A percentile compares a stretch with the other conserved stretches of the same genome.
phyloP scores from a whole-genome alignment of 1,284 basidiomycete species.

The Sparassis latifolia region DNA sequence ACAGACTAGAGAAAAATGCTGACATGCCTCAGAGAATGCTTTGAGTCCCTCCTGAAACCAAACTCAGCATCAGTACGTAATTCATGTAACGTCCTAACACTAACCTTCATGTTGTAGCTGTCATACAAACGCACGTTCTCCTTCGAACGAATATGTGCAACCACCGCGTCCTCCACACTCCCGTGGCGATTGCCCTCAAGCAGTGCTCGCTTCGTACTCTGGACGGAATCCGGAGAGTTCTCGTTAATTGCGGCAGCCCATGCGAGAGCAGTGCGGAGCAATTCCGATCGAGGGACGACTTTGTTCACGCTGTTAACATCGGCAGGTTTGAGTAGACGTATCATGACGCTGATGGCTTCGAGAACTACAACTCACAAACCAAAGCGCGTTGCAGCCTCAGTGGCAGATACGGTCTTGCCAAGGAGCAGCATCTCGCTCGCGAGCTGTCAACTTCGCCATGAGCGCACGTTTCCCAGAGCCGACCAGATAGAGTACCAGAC shows the following conservation, averaged over 20 bases:
- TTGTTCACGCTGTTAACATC: slow-evolving; percentile 50
- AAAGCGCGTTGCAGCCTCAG: slow-evolving; percentile 64
- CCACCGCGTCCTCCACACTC: slow-evolving; percentile 48
- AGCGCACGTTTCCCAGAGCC: neutral
- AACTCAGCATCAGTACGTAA: neutral
- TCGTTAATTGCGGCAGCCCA: slow-evolving; percentile 54
- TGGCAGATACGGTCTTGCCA: slow-evolving; percentile 61
- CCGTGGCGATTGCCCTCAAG: slow-evolving; percentile 45
- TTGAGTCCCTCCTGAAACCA: slow-evolving; percentile 34
- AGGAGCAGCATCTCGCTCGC: slow-evolving; percentile 76
- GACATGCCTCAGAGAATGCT: slow-evolving; percentile 32
- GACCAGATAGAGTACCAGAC: slow-evolving; percentile 26
- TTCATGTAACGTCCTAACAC: neutral
- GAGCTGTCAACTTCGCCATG: slow-evolving; percentile 33
- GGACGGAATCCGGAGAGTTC: slow-evolving; percentile 79
- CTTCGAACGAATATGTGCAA: slow-evolving; percentile 40
- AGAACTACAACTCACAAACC: slow-evolving; percentile 52
- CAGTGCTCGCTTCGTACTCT: slow-evolving; percentile 68
- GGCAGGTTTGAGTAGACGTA: neutral
- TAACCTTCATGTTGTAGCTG: slow-evolving; percentile 69
- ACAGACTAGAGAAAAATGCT: slow-evolving; percentile 5
- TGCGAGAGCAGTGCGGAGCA: slow-evolving; percentile 58
- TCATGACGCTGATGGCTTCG: slow-evolving; percentile 2
- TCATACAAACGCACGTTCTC: slow-evolving; percentile 53
- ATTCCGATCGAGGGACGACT: slow-evolving; percentile 51